Evolutionary conservation across 495 filamentous ascomycete genomes (phyloP).

Genomic region (Mycothermus thermophilus): DNA sequence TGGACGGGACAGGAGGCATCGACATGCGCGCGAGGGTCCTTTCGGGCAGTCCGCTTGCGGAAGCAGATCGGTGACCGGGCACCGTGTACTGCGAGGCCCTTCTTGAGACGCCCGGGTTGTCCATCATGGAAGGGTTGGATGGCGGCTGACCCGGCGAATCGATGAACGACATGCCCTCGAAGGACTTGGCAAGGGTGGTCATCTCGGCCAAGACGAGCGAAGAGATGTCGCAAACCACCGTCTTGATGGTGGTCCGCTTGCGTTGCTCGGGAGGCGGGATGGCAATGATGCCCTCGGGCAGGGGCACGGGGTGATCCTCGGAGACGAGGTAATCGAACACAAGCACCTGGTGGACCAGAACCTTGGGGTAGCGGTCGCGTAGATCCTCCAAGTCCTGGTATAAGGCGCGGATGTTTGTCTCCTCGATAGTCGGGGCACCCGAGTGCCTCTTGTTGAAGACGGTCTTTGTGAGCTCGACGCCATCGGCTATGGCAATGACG

Average conservation of each 20-base stretch:
- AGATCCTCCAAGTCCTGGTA: slow-evolving; percentile 55
- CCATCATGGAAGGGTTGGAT: too few relatives aligned
- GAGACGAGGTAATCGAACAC: slow-evolving; percentile 55
- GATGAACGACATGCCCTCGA: slow-evolving; percentile 65
- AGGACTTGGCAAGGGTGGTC: slow-evolving; percentile 69
- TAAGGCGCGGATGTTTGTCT: slow-evolving; percentile 38
- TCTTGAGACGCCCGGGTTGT: slow-evolving; percentile 26
- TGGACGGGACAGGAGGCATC: slow-evolving; percentile 45
- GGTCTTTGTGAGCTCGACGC: slow-evolving; percentile 39
- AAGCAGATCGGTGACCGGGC: slow-evolving; percentile 32
- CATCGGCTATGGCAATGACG: slow-evolving; percentile 68
- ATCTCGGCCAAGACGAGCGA: slow-evolving; percentile 74
- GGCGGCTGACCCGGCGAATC: slow-evolving; percentile 56
- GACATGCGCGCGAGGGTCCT: slow-evolving; percentile 56
- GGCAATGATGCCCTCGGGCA: slow-evolving; percentile 50
- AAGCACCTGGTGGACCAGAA: slow-evolving; percentile 62
- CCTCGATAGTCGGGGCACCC: slow-evolving; percentile 30
- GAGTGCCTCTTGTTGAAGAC: slow-evolving; percentile 34
- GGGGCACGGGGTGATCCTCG: slow-evolving; percentile 26
- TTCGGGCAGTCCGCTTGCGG: slow-evolving; percentile 33
- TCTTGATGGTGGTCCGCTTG: slow-evolving; percentile 83
- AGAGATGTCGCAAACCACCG: slow-evolving; percentile 84
- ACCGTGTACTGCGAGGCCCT: slow-evolving; percentile 42
- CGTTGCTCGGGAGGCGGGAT: slow-evolving; percentile 60
- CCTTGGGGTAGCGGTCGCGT: slow-evolving; percentile 56